A percentile compares a stretch with the other conserved stretches of the same genome.
Conservation (phyloP, 139 green algal species). For the Microglena sp. region DNA sequence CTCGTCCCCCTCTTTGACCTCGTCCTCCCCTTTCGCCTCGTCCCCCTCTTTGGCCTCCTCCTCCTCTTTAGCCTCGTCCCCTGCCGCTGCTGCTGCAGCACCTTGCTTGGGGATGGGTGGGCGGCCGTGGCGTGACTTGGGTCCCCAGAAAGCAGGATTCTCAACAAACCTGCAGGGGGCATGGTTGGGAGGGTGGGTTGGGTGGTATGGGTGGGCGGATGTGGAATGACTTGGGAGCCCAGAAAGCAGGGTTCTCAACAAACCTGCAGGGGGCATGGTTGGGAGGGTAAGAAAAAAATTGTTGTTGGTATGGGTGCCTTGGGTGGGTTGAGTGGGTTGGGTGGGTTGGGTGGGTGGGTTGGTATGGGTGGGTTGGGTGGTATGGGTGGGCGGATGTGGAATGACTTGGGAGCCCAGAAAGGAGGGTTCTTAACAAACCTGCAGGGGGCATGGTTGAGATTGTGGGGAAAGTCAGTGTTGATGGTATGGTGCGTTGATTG, state of each 20-base stretch:
- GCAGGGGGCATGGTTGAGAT: constrained; percentile 20
- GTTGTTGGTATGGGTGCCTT: no score
- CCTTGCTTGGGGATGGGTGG: constrained; percentile 1
- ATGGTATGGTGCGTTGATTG: no score
- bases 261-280: constrained; percentile 42
- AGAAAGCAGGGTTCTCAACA: constrained; percentile 80
- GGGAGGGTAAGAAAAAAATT: no score
- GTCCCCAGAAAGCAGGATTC: constrained; percentile 89
- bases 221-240: constrained; percentile 74
- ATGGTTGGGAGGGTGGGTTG: no score
- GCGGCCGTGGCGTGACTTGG: constrained; percentile 56
- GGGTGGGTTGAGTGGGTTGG: no score
- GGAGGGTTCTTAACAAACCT: constrained; percentile 78
- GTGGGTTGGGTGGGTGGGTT: no score
- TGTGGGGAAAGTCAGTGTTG: no score
- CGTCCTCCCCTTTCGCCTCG: no score
- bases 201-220: constrained; percentile 12
- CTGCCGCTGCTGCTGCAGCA: neutral
- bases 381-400: constrained; percentile 26
- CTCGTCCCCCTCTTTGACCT: no score
- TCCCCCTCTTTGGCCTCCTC: no score
- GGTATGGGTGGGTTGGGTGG: no score
- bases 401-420: constrained; percentile 80
- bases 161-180: constrained; percentile 52
- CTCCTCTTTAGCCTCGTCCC: neutral